Percentiles rank a stretch among this genome's conserved stretches.
Conservation (phyloP, 208 protist genomes). For the Leishmania turanica region DNA sequence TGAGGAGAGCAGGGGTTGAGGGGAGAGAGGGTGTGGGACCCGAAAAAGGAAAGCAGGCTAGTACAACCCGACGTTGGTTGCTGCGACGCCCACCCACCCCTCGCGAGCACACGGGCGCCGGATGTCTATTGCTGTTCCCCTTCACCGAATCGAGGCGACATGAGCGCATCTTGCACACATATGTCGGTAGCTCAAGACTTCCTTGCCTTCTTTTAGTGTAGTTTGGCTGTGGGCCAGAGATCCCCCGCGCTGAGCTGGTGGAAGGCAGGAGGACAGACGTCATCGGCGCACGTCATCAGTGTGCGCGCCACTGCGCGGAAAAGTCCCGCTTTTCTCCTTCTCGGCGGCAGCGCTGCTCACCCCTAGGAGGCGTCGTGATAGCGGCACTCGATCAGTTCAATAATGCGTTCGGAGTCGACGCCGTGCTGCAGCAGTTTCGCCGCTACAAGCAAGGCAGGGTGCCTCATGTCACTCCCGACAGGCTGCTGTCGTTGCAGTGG, state of each 20-base stretch:
- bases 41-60: too few species aligned
- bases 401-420: conserved; percentile 64
- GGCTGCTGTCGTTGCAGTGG: conserved; percentile 66
- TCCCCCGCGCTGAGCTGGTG: too few species aligned
- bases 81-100: neutral
- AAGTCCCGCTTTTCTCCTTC: neutral
- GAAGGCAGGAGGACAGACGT: neutral
- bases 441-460: conserved; percentile 27
- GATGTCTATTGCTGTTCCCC: neutral
- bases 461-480: conserved; percentile 20
- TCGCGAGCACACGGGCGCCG: neutral
- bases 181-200: neutral
- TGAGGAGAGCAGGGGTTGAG: neutral
- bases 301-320: neutral
- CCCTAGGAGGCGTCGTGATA: neutral
- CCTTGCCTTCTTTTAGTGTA: neutral
- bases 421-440: conserved; percentile 59
- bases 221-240: neutral
- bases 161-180: neutral
- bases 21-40: neutral
- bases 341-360: neutral
- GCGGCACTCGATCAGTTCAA: conserved; percentile 56
- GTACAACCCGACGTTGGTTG: neutral
- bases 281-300: neutral
- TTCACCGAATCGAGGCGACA: neutral